Evolutionary conservation across 495 filamentous ascomycete genomes (phyloP).

Genomic region (Penicillium dipodomyicola): DNA sequence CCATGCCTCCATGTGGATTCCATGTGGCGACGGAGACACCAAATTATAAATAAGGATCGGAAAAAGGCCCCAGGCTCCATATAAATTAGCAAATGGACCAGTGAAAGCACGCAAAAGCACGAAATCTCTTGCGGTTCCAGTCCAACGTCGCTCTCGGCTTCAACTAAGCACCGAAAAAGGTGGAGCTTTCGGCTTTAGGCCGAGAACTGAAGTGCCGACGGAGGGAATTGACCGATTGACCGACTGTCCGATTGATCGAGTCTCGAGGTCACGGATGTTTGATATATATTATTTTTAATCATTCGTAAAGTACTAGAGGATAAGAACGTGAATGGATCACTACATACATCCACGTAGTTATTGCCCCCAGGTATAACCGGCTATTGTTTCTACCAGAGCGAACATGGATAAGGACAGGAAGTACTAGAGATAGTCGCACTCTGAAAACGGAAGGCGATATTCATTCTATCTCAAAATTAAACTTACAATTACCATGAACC

Average conservation of each 20-base stretch:
- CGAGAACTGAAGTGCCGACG: not conserved
- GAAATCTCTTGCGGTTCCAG: not conserved
- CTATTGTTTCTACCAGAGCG: too few relatives aligned
- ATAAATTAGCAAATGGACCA: not conserved
- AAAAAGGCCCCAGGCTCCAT: not conserved
- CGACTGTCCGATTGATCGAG: too few relatives aligned
- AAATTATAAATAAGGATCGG: not conserved
- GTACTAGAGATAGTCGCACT: too few relatives aligned
- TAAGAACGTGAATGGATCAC: too few relatives aligned
- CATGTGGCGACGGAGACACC: not conserved
- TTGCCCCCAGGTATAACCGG: too few relatives aligned
- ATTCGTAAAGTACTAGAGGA: too few relatives aligned
- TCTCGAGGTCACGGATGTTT: too few relatives aligned
- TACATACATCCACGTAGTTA: too few relatives aligned
- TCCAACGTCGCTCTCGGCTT: not conserved
- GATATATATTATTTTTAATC: too few relatives aligned
- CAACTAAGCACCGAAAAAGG: not conserved
- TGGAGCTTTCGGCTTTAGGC: not conserved
- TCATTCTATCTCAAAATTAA: not conserved
- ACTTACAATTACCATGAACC: constrained; percentile 3
- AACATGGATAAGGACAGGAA: too few relatives aligned
- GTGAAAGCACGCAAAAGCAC: not conserved
- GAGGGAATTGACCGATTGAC: too few relatives aligned
- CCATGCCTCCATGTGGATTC: not conserved
- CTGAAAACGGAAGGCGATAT: too few relatives aligned